These are phyloP conservation scores for Vicia faba DNA, from an alignment of 306 rosid genomes.

Conservation along the genomic window DNA sequence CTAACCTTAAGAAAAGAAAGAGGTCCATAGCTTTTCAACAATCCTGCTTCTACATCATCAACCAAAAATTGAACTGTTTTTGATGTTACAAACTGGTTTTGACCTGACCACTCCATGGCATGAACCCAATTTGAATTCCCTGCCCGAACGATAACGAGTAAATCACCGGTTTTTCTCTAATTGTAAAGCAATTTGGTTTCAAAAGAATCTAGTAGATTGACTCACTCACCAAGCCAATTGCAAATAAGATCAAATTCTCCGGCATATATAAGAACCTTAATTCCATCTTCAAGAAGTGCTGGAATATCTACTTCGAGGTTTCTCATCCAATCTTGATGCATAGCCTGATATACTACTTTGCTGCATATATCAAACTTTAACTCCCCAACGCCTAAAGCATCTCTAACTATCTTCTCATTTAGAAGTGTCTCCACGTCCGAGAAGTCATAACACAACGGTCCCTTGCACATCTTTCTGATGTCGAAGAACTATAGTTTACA, in stretches of 20 bases:
- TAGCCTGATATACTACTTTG: constrained; percentile 49
- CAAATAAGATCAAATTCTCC: constrained; percentile 92
- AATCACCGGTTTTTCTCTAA: not conserved
- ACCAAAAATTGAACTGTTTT: constrained; percentile 47
- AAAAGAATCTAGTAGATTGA: not conserved
- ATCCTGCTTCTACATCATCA: constrained; percentile 66
- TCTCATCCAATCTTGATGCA: constrained; percentile 72
- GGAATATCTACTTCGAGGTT: constrained; percentile 84
- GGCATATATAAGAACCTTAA: constrained; percentile 73
- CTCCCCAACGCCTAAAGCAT: constrained; percentile 71
- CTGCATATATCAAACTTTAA: constrained; percentile 71
- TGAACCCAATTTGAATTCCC: constrained; percentile 88
- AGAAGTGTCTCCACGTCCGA: constrained; percentile 65
- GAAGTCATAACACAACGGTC: constrained; percentile 79
- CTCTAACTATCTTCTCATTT: constrained; percentile 48
- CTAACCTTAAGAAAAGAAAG: constrained; percentile 76
- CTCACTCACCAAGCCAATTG: constrained; percentile 85
- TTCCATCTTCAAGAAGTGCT: constrained; percentile 82
- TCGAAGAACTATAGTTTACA: constrained; percentile 70
- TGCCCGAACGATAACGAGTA: constrained; percentile 31
- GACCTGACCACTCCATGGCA: constrained; percentile 83
- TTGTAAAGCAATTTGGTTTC: not conserved
- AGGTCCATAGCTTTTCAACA: constrained; percentile 63
- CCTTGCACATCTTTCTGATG: constrained; percentile 74
- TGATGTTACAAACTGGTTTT: constrained; percentile 49